A percentile compares a stretch with the other conserved stretches of the same genome.
Conservation (phyloP, 1,139 yeast genomes). For the Oligophagozyma castellii region DNA sequence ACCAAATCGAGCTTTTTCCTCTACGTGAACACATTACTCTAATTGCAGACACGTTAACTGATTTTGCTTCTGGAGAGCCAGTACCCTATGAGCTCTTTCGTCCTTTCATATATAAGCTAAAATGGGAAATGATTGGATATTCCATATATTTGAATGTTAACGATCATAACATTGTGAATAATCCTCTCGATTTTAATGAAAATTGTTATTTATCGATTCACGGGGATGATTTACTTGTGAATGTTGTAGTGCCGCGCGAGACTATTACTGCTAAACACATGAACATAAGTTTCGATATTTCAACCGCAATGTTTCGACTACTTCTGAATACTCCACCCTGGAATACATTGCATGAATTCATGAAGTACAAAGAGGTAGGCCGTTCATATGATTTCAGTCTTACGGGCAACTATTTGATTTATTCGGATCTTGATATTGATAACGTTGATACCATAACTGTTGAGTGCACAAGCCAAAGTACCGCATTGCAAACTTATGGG, state of each 20-base stretch:
- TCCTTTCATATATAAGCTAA: slow-evolving; percentile 48
- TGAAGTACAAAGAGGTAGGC: slow-evolving; percentile 51
- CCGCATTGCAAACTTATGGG: slow-evolving; percentile 66
- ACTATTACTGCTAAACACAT: slow-evolving; percentile 46
- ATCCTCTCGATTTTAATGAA: slow-evolving; percentile 71
- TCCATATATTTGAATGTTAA: slow-evolving; percentile 64
- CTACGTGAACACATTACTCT: slow-evolving; percentile 75
- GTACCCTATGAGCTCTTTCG: slow-evolving; percentile 63
- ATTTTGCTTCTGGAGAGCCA: slow-evolving; percentile 65
- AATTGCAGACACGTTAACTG: slow-evolving; percentile 60
- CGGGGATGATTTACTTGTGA: slow-evolving; percentile 43
- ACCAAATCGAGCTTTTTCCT: slow-evolving; percentile 45
- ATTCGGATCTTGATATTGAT: slow-evolving; percentile 43
- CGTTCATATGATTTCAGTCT: slow-evolving; percentile 47
- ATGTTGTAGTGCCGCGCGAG: slow-evolving; percentile 44
- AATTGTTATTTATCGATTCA: slow-evolving; percentile 64
- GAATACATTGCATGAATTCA: slow-evolving; percentile 72
- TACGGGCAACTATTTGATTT: slow-evolving; percentile 54
- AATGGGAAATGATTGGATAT: slow-evolving; percentile 47
- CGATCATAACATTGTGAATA: slow-evolving; percentile 75
- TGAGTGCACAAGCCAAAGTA: slow-evolving; percentile 48
- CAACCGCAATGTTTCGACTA: slow-evolving; percentile 49
- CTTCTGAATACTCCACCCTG: slow-evolving; percentile 74
- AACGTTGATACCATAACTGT: slow-evolving; percentile 59
- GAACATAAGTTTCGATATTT: slow-evolving; percentile 38